These are phyloP conservation scores for Linnemannia zychae DNA, from an alignment of 192 early-diverging fungal species.

Conservation along the genomic window DNA sequence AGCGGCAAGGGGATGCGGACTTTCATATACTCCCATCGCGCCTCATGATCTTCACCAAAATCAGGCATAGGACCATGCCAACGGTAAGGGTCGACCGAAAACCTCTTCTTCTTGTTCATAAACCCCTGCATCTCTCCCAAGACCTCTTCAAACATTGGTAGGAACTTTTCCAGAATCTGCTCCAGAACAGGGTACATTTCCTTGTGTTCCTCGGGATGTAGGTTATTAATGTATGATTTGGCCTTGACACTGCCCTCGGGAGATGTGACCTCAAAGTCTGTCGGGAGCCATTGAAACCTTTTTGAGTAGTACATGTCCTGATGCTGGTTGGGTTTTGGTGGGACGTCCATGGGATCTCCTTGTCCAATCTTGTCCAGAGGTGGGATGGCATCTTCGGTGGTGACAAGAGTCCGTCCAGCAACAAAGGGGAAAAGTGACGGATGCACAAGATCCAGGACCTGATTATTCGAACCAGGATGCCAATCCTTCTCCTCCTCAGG, in stretches of 20 bases:
- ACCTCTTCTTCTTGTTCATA: background rate
- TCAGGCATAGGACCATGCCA: conserved; percentile 17
- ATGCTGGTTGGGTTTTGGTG: background rate
- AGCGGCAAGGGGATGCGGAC: conserved; percentile 30
- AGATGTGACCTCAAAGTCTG: conserved; percentile 68
- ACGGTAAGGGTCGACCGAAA: background rate
- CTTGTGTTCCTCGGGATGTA: conserved; percentile 66
- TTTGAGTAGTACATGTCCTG: conserved; percentile 1
- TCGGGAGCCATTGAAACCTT: conserved; percentile 75
- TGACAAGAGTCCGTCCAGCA: background rate
- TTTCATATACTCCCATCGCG: conserved; percentile 28
- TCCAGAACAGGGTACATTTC: conserved; percentile 59
- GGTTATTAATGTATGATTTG: conserved; percentile 82
- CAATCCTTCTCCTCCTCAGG: conserved; percentile 57
- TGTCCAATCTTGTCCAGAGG: background rate
- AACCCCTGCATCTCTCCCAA: conserved; percentile 21
- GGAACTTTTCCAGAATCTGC: conserved; percentile 62
- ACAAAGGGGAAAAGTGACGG: conserved; percentile 65
- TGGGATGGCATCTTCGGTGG: background rate
- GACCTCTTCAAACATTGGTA: conserved; percentile 75
- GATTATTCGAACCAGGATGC: conserved; percentile 60
- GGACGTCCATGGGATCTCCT: background rate
- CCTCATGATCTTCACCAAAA: background rate
- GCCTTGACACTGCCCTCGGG: conserved; percentile 60
- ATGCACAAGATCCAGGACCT: conserved; percentile 66